phyloP scores from a whole-genome alignment of 176 grass and related monocot genomes.

The Pharus latifolius region DNA sequence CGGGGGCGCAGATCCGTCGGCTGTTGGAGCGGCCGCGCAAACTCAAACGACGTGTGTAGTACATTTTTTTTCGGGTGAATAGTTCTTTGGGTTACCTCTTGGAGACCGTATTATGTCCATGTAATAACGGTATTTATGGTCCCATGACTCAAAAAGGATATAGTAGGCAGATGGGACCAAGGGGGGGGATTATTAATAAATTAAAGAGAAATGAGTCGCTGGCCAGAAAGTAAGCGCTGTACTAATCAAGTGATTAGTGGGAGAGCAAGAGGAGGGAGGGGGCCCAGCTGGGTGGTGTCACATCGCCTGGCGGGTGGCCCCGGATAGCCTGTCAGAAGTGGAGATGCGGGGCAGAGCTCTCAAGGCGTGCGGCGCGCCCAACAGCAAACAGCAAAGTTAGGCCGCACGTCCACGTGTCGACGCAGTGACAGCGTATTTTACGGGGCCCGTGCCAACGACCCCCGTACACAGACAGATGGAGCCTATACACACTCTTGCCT shows the following conservation, averaged over 20 bases:
- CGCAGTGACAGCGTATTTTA: not conserved
- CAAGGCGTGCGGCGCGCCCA: not conserved
- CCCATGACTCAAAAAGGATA: not conserved
- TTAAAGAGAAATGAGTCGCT: no score
- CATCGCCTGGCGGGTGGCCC: slow-evolving; percentile 7
- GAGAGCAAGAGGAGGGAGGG: no score
- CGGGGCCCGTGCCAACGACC: not conserved
- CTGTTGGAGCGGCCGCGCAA: no score
- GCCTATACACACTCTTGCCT: not conserved
- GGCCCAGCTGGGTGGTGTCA: not conserved
- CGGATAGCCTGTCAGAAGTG: not conserved
- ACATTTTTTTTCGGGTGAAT: no score
- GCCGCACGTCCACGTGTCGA: slow-evolving; percentile 13
- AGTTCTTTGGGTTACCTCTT: no score
- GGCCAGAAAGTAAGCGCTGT: no score
- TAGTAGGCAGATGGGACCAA: not conserved
- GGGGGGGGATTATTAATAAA: no score
- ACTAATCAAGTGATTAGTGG: not conserved
- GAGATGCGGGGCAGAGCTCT: not conserved
- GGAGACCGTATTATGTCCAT: not conserved
- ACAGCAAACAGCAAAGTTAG: not conserved
- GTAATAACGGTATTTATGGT: not conserved
- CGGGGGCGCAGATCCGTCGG: no score
- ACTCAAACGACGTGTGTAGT: no score
- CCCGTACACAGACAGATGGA: not conserved